phyloP scores from a whole-genome alignment of 495 filamentous ascomycete genomes.

The Poronia punctata region DNA sequence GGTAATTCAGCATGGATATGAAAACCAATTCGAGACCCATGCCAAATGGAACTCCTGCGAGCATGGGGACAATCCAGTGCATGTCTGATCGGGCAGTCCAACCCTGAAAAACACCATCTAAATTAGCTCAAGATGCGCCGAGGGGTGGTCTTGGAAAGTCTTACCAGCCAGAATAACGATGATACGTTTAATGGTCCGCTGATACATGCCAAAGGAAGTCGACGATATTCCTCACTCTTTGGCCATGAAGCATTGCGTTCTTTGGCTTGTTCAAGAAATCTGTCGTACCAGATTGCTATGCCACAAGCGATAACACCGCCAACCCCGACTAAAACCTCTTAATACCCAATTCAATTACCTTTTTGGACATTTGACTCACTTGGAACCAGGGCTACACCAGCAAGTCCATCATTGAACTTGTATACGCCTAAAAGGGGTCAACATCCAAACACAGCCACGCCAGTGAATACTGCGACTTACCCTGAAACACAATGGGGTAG shows the following conservation, averaged over 20 bases:
- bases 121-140: too few relatives aligned
- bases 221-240: not conserved
- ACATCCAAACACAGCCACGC: too few relatives aligned
- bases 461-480: too few relatives aligned
- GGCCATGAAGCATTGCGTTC: not conserved
- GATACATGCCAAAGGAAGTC: not conserved
- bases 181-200: not conserved
- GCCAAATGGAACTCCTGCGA: slow-evolving; percentile 61
- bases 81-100: slow-evolving; percentile 22
- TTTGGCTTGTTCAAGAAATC: not conserved
- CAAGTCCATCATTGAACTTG: too few relatives aligned
- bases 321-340: not conserved
- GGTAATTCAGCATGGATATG: slow-evolving; percentile 59
- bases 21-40: slow-evolving; percentile 59
- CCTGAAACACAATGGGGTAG: not conserved
- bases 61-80: slow-evolving; percentile 58
- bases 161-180: not conserved
- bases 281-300: not conserved
- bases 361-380: too few relatives aligned
- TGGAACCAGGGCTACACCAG: too few relatives aligned
- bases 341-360: too few relatives aligned
- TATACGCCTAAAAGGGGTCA: too few relatives aligned
- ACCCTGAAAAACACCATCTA: too few relatives aligned
- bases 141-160: too few relatives aligned
- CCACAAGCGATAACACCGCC: not conserved